Percentiles rank a stretch among this genome's conserved stretches.
Evolutionary conservation across 805 yeast species (phyloP).

Genomic region (Blastobotrys attinorum): DNA sequence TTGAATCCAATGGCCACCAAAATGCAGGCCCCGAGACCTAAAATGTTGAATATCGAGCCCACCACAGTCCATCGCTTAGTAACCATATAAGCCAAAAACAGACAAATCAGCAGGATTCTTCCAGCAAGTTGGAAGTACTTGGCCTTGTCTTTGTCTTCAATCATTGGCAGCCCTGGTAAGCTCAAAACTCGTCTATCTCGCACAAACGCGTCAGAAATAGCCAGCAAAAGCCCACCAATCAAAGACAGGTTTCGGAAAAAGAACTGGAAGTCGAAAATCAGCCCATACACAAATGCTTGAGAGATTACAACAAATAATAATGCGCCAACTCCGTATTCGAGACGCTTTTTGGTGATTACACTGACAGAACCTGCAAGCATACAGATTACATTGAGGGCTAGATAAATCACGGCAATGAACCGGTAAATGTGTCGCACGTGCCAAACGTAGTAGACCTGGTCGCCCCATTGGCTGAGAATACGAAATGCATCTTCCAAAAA

Average conservation of each 20-base stretch:
- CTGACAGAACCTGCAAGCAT: conserved; percentile 71
- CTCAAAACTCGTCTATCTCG: conserved; percentile 59
- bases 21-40: conserved; percentile 63
- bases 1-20: conserved; percentile 88
- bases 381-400: conserved; percentile 50
- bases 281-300: conserved; percentile 86
- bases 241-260: conserved; percentile 82
- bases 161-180: conserved; percentile 71
- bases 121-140: conserved; percentile 83
- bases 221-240: conserved; percentile 85
- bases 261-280: conserved; percentile 71
- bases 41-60: conserved; percentile 53
- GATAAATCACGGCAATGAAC: conserved; percentile 66
- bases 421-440: conserved; percentile 72
- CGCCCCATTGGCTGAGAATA: conserved; percentile 80
- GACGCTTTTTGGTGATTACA: conserved; percentile 60
- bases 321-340: conserved; percentile 61
- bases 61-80: conserved; percentile 59
- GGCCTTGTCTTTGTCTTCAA: conserved; percentile 60
- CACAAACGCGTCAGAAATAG: conserved; percentile 77
- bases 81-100: conserved; percentile 79
- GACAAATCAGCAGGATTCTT: conserved; percentile 71
- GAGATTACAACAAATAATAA: conserved; percentile 62
- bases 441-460: conserved; percentile 79
- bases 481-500: conserved; percentile 85